A percentile compares a stretch with the other conserved stretches of the same genome.
phyloP scores from a whole-genome alignment of 257 asterid species.

The Rehmannia glutinosa region DNA sequence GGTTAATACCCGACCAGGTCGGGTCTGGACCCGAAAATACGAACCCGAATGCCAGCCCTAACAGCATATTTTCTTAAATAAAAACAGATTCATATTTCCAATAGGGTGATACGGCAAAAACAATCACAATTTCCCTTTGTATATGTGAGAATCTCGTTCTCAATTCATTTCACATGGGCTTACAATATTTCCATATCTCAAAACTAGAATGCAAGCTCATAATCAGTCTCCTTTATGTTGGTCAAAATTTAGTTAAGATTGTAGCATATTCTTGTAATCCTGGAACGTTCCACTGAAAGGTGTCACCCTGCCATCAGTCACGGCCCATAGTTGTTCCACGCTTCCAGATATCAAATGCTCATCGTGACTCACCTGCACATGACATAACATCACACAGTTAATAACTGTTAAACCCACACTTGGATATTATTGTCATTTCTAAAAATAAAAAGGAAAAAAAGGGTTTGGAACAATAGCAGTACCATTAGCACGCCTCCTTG shows the following conservation, averaged over 20 bases:
- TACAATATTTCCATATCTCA: too few relatives aligned
- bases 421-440: neutral
- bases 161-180: too few relatives aligned
- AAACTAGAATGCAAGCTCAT: too few relatives aligned
- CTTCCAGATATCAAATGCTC: constrained; percentile 96
- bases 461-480: constrained; percentile 12
- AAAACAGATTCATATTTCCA: too few relatives aligned
- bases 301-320: constrained; percentile 62
- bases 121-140: too few relatives aligned
- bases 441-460: neutral
- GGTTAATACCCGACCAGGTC: too few relatives aligned
- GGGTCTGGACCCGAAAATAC: too few relatives aligned
- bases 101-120: too few relatives aligned
- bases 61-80: too few relatives aligned
- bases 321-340: constrained; percentile 92
- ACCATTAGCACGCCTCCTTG: constrained; percentile 99
- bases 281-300: constrained; percentile 81
- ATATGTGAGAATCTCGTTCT: too few relatives aligned
- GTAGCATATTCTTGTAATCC: constrained; percentile 83
- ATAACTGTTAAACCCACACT: neutral
- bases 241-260: constrained; percentile 28
- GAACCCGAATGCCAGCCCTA: too few relatives aligned
- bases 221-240: too few relatives aligned
- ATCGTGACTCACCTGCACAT: constrained; percentile 87
- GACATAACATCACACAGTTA: constrained; percentile 4